These are phyloP conservation scores for Malassezia equina DNA, from an alignment of 1,284 basidiomycete genomes.

Conservation along the genomic window DNA sequence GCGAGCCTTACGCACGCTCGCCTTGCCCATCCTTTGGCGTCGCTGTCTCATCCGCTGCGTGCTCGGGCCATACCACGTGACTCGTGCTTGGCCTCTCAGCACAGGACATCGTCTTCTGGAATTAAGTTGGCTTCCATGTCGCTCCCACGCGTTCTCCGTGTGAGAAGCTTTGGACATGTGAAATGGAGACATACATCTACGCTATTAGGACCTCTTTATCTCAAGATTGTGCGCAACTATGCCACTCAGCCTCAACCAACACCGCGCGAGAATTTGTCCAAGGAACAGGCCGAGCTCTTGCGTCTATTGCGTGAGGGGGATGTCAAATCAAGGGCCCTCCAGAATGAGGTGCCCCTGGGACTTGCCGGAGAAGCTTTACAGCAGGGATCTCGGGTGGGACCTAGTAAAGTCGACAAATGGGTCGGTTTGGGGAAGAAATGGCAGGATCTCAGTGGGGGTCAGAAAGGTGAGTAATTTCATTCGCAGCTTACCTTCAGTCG, in stretches of 20 bases:
- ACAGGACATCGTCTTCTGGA: not conserved
- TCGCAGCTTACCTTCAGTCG: constrained; percentile 50
- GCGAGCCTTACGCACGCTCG: not conserved
- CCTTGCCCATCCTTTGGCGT: not conserved
- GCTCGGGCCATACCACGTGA: constrained; percentile 1
- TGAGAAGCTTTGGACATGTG: not conserved
- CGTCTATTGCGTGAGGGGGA: constrained; percentile 1
- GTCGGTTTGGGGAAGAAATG: constrained; percentile 52
- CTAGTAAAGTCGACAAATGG: constrained; percentile 21
- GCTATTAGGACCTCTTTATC: not conserved
- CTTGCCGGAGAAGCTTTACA: constrained; percentile 10
- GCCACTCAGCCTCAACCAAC: not conserved
- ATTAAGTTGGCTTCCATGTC: not conserved
- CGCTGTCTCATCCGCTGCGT: not conserved
- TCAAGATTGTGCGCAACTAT: not conserved
- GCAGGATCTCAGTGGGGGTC: constrained; percentile 67
- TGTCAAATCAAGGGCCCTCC: not conserved
- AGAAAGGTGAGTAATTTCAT: constrained; percentile 61
- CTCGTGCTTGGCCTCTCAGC: not conserved
- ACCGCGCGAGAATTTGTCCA: not conserved
- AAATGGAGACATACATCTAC: not conserved
- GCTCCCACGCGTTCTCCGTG: not conserved
- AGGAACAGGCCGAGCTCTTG: constrained; percentile 11
- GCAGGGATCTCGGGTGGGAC: not conserved
- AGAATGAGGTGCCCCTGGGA: constrained; percentile 1